A percentile compares a stretch with the other conserved stretches of the same genome.
Conservation (phyloP, 2,329 filamentous ascomycete species). For the Zasmidium cellare region DNA sequence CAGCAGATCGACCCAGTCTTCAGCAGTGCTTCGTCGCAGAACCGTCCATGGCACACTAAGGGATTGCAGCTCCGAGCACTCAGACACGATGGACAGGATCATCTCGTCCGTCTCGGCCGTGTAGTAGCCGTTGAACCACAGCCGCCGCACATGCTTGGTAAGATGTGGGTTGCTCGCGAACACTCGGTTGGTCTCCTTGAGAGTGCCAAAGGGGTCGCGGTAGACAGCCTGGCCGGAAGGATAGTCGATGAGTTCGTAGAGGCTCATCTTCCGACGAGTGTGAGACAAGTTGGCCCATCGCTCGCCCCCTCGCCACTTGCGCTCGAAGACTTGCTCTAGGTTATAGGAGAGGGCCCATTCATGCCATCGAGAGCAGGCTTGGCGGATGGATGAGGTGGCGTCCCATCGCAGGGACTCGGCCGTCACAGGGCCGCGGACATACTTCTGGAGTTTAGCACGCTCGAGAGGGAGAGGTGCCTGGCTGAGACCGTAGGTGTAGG, state of each 20-base stretch:
- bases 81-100: slow-evolving; percentile 50
- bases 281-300: slow-evolving; percentile 52
- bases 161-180: slow-evolving; percentile 47
- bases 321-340: slow-evolving; percentile 53
- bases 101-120: slow-evolving; percentile 51
- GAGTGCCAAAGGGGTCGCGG: slow-evolving; percentile 52
- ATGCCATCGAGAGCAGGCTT: slow-evolving; percentile 54
- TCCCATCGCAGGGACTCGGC: slow-evolving; percentile 55
- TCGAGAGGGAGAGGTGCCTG: slow-evolving; percentile 50
- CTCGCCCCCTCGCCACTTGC: slow-evolving; percentile 54
- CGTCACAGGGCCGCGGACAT: slow-evolving; percentile 53
- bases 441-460: slow-evolving; percentile 46
- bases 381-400: slow-evolving; percentile 48
- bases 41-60: slow-evolving; percentile 56
- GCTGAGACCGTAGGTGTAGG: slow-evolving; percentile 54
- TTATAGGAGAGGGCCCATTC: slow-evolving; percentile 55
- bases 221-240: slow-evolving; percentile 51
- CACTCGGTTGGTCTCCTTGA: slow-evolving; percentile 49
- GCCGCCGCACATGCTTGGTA: slow-evolving; percentile 50
- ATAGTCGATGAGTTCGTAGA: slow-evolving; percentile 51
- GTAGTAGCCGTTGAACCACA: slow-evolving; percentile 59
- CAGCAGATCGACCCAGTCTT: slow-evolving; percentile 51
- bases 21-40: slow-evolving; percentile 48
- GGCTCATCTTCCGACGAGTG: slow-evolving; percentile 41
- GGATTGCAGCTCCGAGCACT: slow-evolving; percentile 49